These are phyloP conservation scores for Samsoniella hepiali DNA, from an alignment of 2,329 filamentous ascomycete genomes.

Conservation along the genomic window DNA sequence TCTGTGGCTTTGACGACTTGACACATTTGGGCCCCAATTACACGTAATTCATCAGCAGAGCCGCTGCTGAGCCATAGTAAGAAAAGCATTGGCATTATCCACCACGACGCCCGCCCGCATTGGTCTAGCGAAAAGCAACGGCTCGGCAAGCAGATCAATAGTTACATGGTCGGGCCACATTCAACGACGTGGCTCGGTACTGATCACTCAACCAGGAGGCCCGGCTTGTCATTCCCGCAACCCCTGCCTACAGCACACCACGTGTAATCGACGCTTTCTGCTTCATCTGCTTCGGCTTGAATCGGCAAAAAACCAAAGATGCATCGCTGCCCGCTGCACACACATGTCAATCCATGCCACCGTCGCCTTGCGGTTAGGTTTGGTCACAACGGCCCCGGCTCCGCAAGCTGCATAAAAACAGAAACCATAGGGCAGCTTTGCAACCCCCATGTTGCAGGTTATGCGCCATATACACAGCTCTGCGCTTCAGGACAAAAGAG, in stretches of 20 bases:
- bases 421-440: too few relatives aligned
- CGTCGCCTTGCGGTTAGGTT: too few relatives aligned
- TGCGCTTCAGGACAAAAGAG: neutral
- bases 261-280: neutral
- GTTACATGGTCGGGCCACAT: neutral
- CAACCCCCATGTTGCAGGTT: neutral
- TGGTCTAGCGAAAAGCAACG: neutral
- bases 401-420: neutral
- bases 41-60: slow-evolving; percentile 3
- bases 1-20: slow-evolving; percentile 1
- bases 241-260: neutral
- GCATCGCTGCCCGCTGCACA: neutral
- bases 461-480: neutral
- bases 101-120: neutral
- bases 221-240: neutral
- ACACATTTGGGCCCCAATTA: slow-evolving; percentile 10
- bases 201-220: neutral
- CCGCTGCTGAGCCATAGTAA: neutral
- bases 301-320: neutral
- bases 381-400: neutral
- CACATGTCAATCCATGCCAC: neutral
- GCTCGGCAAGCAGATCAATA: slow-evolving; percentile 11
- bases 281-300: neutral
- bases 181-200: neutral
- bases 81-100: slow-evolving; percentile 6